Evolutionary conservation across 352 stramenopile genomes (phyloP), one percentile per base, ranked within the genome.

Genomic region (Globisporangium spinosum): DNA sequence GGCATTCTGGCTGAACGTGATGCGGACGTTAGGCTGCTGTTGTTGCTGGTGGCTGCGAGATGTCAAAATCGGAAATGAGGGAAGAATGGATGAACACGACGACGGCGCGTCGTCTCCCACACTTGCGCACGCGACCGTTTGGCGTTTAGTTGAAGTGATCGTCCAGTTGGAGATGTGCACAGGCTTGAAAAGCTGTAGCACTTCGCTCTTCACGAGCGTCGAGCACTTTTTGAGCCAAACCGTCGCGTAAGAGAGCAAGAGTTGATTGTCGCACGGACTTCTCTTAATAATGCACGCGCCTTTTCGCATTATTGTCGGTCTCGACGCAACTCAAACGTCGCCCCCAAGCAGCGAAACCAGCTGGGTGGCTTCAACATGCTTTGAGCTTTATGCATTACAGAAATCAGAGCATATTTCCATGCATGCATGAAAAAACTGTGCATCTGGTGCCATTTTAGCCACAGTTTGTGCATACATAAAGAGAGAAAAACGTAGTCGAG

Each of bases 61-160:
- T 27, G 55, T 29, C 27, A 32, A 43, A 60, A 60, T 60, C 29
- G 55, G 27, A 43, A 60, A 60, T 60, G 55, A 60, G 29, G 34
- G 54, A 32, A 34, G 29, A n/a, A 23, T 8, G 13, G 23, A 22
- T 25, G 20, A 54, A 25, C 47, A n/a, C 47, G 32, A 32, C 27
- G 27, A n/a, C 47, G 32, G 7, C 32, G 32, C 32, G n/a, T 20
- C 47, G 47, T n/a, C 20, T 54, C 47, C 47, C 47, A 27, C 54
- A 58, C 53, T 58, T 38, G 54, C 27, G 54, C 54, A 27, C n/a
- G 47, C 47, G 47, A 15, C 47, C 47, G 47, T 54, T 54, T n/a
- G 38, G 38, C 40, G 7, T 49, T 49, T 47, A 47, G 40, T 49
- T 49, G 40, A 49, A 49, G 40, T 5, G 38, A 45, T 45, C 38